phyloP scores from a whole-genome alignment of 2,329 filamentous ascomycete genomes.

The Conoideocrella luteorostrata region DNA sequence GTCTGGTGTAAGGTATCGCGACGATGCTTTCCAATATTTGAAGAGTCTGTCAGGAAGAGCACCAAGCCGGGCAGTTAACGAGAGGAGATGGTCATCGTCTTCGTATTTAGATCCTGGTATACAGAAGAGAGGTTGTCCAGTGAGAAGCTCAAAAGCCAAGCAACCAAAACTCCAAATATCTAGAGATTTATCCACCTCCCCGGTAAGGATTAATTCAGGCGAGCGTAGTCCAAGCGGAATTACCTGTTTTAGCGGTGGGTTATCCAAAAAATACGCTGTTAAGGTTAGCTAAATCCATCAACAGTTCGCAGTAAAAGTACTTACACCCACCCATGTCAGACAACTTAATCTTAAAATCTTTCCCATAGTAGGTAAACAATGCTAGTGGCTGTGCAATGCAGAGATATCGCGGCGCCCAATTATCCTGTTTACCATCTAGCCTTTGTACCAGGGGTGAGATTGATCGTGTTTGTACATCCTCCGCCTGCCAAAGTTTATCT shows the following conservation, averaged over 20 bases:
- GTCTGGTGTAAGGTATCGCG: slow-evolving; percentile 20
- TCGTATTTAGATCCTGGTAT: slow-evolving; percentile 12
- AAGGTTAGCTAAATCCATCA: background rate
- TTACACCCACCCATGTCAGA: slow-evolving; percentile 24
- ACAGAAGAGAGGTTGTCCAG: slow-evolving; percentile 21
- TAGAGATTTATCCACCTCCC: slow-evolving; percentile 14
- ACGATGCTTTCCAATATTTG: slow-evolving; percentile 18
- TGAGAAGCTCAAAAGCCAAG: slow-evolving; percentile 23
- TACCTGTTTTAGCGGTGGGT: slow-evolving; percentile 17
- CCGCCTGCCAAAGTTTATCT: slow-evolving; percentile 17
- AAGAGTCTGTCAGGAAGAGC: slow-evolving; percentile 15
- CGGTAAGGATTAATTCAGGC: slow-evolving; percentile 21
- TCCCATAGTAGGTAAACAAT: slow-evolving; percentile 14
- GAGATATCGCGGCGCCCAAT: slow-evolving; percentile 23
- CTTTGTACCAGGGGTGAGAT: slow-evolving; percentile 21
- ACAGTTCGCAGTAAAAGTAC: slow-evolving; percentile 12
- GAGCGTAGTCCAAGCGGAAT: slow-evolving; percentile 20
- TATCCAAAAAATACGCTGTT: slow-evolving; percentile 20
- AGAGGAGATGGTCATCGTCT: slow-evolving; percentile 19
- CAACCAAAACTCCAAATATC: slow-evolving; percentile 27
- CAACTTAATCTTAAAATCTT: slow-evolving; percentile 23
- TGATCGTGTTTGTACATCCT: slow-evolving; percentile 15
- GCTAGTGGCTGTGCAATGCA: slow-evolving; percentile 20
- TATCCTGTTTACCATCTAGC: slow-evolving; percentile 23
- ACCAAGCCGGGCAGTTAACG: slow-evolving; percentile 15